These are phyloP conservation scores for Skeletonema costatum DNA, from an alignment of 108 stramenopile species.

Conservation along the genomic window DNA sequence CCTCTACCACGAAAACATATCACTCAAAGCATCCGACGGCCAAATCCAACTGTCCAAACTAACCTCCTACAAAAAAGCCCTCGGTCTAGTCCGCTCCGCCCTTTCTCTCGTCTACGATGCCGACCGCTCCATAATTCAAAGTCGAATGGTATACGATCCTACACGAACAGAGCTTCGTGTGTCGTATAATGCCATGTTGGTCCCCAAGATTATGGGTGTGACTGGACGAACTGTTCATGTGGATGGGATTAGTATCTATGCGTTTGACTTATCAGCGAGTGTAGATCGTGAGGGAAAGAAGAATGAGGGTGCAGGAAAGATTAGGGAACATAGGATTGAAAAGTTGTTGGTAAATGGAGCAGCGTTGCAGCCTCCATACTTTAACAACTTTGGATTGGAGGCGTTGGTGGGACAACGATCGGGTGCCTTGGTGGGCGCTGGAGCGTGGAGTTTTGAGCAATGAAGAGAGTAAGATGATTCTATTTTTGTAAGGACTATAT, in stretches of 20 bases:
- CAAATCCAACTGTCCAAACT: conserved; percentile 62
- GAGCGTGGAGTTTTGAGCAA: conserved; percentile 35
- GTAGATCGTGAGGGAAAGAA: not conserved
- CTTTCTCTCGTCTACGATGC: conserved; percentile 62
- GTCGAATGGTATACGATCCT: conserved; percentile 84
- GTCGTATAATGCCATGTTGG: conserved; percentile 71
- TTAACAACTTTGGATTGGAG: conserved; percentile 18
- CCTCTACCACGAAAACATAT: conserved; percentile 72
- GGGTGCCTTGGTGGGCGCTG: conserved; percentile 26
- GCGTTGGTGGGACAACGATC: conserved; percentile 12
- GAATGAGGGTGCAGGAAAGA: conserved; percentile 56
- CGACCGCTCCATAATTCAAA: conserved; percentile 56
- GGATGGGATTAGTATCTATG: conserved; percentile 80
- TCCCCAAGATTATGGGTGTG: conserved; percentile 53
- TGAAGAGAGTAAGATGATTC: too few relatives aligned
- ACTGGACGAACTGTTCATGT: conserved; percentile 58
- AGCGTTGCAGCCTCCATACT: conserved; percentile 69
- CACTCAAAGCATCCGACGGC: conserved; percentile 62
- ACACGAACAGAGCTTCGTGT: conserved; percentile 72
- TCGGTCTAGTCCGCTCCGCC: conserved; percentile 60
- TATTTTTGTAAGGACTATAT: not conserved
- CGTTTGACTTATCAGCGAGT: conserved; percentile 46
- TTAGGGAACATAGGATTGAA: conserved; percentile 77
- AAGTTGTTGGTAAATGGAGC: conserved; percentile 74
- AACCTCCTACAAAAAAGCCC: conserved; percentile 64